Evolutionary conservation across 176 grass and related monocot species (phyloP), one percentile per base, ranked within the genome.

Genomic region (Phoenix roebelenii): DNA sequence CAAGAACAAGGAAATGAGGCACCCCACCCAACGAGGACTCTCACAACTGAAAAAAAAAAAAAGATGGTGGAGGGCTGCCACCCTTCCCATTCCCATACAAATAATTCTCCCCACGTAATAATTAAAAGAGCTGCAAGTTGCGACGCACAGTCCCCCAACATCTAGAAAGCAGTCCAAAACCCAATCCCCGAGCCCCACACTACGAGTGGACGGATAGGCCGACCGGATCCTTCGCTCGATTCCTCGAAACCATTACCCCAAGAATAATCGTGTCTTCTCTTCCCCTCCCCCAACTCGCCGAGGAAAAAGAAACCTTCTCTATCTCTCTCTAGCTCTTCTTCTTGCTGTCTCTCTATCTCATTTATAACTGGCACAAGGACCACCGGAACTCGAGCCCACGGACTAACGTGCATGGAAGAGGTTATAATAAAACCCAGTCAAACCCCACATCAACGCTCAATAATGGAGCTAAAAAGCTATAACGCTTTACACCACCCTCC

Each of bases 381-480:
- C 51, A 54, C 64, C n/a, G 64, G 35, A 51, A 54, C 51, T 52
- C 25, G 64, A 54, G 51, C 64, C 22, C 51, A 67, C 32, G 7
- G 24, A 20, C 24, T 54, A 29, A 67, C 23, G 64, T 55, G 64
- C 16, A 29, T 22, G 7, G 12, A 54, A 20, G 24, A 30, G 22
- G 51, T 23, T 20, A 20, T 50, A 64, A 49, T 22, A 49, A 63
- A 50, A 23, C 9, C 35, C 7, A 24, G 23, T 71, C n/a, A 63
- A 73, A 70, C 23, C 50, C 49, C 29, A 76, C 51, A 71, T 70
- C 50, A 62, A 67, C 50, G 28, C 63, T 73, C 55, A 80, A 80
- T 80, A 69, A 80, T 80, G 69, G 70, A 62, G 57, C 62, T 30
- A 7, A 74, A 79, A 74, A 80, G 70, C 49, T 60, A 50, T 49